Percentiles rank a stretch among this genome's conserved stretches.
These are phyloP conservation scores for Nicotiana tabacum DNA, from an alignment of 257 asterid genomes.

Conservation along the genomic window DNA sequence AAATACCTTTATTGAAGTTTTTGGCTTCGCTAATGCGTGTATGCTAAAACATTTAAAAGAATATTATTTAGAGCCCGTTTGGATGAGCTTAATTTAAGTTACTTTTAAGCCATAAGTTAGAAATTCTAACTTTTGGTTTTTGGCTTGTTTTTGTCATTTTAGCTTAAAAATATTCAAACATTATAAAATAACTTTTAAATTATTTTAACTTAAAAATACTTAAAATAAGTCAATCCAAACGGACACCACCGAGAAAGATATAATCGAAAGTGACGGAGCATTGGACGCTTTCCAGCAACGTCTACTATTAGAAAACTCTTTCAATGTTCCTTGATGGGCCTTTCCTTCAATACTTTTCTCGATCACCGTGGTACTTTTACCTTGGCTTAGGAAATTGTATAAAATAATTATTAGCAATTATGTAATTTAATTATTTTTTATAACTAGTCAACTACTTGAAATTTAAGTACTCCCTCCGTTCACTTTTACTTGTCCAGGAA, in stretches of 20 bases:
- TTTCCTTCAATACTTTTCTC: constrained; percentile 34
- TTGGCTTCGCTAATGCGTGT: too few species aligned
- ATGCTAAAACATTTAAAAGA: constrained; percentile 38
- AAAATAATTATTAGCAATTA: neutral
- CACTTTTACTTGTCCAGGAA: too few species aligned
- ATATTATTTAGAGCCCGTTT: constrained; percentile 18
- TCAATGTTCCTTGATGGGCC: constrained; percentile 66
- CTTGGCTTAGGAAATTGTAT: neutral
- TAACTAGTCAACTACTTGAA: neutral
- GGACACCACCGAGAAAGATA: constrained; percentile 26
- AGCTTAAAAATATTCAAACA: too few species aligned
- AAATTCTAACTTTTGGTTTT: too few species aligned
- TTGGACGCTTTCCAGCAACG: constrained; percentile 54
- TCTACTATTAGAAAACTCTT: constrained; percentile 54
- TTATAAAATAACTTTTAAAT: too few species aligned
- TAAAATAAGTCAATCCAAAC: too few species aligned
- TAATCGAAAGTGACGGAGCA: constrained; percentile 36
- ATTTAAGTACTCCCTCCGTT: neutral
- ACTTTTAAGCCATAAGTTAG: too few species aligned
- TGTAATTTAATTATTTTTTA: neutral
- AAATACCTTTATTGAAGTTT: too few species aligned
- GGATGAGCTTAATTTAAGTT: too few species aligned
- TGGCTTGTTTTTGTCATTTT: too few species aligned
- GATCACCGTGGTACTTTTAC: neutral
- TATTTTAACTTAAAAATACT: too few species aligned